These are phyloP conservation scores for Alternaria triticina DNA, from an alignment of 2,329 filamentous ascomycete species.

Conservation along the genomic window DNA sequence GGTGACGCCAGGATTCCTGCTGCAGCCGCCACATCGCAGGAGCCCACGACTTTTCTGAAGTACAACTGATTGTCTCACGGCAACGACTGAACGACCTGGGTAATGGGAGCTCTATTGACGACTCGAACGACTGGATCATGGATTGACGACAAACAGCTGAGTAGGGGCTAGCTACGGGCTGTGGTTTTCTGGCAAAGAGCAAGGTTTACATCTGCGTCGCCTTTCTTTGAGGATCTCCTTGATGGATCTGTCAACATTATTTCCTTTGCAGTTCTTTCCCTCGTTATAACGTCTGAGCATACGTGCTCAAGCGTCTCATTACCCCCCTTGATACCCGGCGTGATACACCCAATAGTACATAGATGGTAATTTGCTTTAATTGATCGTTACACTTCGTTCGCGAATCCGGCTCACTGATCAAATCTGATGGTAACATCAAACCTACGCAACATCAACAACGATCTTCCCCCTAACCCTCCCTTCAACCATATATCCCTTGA, in stretches of 20 bases:
- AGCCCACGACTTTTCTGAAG: neutral
- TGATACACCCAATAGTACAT: slow-evolving; percentile 3
- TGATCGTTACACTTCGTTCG: neutral
- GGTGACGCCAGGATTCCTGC: neutral
- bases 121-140: neutral
- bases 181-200: neutral
- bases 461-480: slow-evolving; percentile 41
- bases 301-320: neutral
- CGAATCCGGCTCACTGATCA: neutral
- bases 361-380: slow-evolving; percentile 1
- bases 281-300: neutral
- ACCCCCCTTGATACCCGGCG: slow-evolving; percentile 8
- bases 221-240: neutral
- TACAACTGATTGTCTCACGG: neutral
- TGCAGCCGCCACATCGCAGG: neutral
- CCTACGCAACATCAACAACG: slow-evolving; percentile 27
- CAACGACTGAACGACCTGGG: neutral
- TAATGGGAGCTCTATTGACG: neutral
- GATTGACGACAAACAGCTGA: neutral
- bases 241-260: neutral
- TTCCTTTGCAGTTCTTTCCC: neutral
- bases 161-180: neutral
- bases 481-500: slow-evolving; percentile 31
- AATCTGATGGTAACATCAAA: neutral
- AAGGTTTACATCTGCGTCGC: neutral